Evolutionary conservation across 164 flowering plant species (phyloP).

Genomic region (Echeveria elegans): DNA sequence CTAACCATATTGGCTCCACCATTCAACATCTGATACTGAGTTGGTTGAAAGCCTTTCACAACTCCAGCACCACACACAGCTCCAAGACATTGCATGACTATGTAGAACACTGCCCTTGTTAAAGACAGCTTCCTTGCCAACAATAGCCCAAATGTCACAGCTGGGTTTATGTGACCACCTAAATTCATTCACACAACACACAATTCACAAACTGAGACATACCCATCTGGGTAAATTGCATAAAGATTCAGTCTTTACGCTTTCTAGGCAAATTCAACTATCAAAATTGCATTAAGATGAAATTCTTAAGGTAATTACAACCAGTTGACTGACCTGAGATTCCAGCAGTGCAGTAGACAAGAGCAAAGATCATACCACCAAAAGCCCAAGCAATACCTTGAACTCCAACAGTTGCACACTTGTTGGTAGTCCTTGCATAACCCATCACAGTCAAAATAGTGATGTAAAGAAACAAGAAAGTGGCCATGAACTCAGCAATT

Average conservation of each 20-base stretch:
- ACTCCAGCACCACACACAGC: constrained; percentile 65
- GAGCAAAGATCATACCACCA: constrained; percentile 64
- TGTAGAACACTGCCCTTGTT: constrained; percentile 55
- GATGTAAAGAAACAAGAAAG: constrained; percentile 60
- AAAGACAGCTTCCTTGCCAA: constrained; percentile 60
- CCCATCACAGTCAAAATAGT: constrained; percentile 61
- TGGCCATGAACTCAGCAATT: constrained; percentile 53
- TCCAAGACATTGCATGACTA: constrained; percentile 64
- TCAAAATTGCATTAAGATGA: too few species aligned
- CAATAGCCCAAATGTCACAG: constrained; percentile 58
- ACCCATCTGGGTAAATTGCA: neutral
- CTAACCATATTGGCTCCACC: constrained; percentile 50
- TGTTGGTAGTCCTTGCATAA: constrained; percentile 18
- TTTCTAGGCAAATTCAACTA: too few species aligned
- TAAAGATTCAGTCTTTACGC: neutral
- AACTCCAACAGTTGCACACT: constrained; percentile 45
- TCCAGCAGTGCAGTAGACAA: constrained; percentile 70
- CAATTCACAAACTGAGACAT: neutral
- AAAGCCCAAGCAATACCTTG: constrained; percentile 68
- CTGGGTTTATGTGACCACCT: constrained; percentile 72
- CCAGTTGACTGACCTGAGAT: constrained; percentile 46
- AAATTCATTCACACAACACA: neutral
- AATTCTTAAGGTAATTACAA: too few species aligned
- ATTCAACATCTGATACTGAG: constrained; percentile 14
- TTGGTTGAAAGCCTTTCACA: constrained; percentile 39